phyloP scores from a whole-genome alignment of 805 yeast genomes.

The Hagleromyces aurorensis region DNA sequence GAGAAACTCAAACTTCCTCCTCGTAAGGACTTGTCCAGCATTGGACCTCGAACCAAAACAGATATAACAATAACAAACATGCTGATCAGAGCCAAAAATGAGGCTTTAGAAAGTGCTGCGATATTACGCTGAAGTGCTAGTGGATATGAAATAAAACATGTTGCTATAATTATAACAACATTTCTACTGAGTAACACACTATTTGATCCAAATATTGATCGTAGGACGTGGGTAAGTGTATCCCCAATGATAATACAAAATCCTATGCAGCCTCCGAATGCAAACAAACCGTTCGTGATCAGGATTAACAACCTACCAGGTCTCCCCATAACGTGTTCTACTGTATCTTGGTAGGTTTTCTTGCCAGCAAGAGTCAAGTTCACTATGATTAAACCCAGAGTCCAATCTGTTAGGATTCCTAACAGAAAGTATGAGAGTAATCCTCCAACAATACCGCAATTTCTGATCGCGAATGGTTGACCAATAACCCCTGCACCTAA shows the following conservation, averaged over 20 bases:
- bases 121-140: conserved; percentile 74
- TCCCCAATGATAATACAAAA: conserved; percentile 93
- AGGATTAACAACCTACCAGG: conserved; percentile 61
- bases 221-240: conserved; percentile 82
- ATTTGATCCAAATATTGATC: conserved; percentile 44
- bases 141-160: conserved; percentile 72
- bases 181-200: conserved; percentile 37
- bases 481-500: conserved; percentile 95
- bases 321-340: conserved; percentile 67
- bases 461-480: conserved; percentile 79
- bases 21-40: conserved; percentile 38
- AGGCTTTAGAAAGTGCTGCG: conserved; percentile 77
- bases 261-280: conserved; percentile 91
- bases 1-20: conserved; percentile 37
- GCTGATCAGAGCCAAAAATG: conserved; percentile 76
- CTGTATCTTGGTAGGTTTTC: conserved; percentile 79
- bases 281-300: conserved; percentile 77
- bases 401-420: conserved; percentile 81
- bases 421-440: conserved; percentile 49
- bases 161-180: conserved; percentile 60
- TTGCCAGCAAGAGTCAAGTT: conserved; percentile 75
- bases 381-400: conserved; percentile 67
- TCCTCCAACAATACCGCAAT: conserved; percentile 75
- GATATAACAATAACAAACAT: conserved; percentile 73
- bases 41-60: conserved; percentile 69